Base-by-base conservation (phyloP, 2,329 filamentous ascomycete genomes). In the Periconia sp. region DNA sequence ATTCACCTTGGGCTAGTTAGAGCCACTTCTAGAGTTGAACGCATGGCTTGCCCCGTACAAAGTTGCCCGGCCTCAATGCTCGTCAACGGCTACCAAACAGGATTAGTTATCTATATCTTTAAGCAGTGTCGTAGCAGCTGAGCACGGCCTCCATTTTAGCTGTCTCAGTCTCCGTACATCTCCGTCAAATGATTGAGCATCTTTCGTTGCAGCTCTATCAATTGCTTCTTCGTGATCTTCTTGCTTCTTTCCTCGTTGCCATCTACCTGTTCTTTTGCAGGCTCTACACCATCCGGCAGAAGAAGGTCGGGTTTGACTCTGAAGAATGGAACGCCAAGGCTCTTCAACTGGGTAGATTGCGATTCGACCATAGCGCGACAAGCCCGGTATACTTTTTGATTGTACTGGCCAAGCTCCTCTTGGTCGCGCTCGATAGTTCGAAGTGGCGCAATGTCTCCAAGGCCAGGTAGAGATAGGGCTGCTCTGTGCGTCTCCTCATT, bases 361-460 rank as follows among this genome's bases (percentile, higher is more conserved):
- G 78, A 77, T n/a, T 74, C 72, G 0, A 79, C 75, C 84, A 88
- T 86, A 9, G 79, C 72, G 28, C 68, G 68, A 36, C 80, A 78
- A 3, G 83, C 83, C 40, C 72, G 75, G 54, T 86, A 80, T 12
- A 87, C 80, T 58, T 87, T 87, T 38, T 69, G 66, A 51, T 87
- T 83, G 58, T 83, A 87, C 15, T 72, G 72, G 21, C 70, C 61
- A 6, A 87, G 66, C 61, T 87, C 84, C 34, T 74, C 71, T 23
- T 75, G 64, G 33, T 83, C 70, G 34, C 78, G 74, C 48, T 78
- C 68, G 6, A 66, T 64, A 19, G 73, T 75, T 70, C 62, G 47
- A 29, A 65, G 56, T 13, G 55, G 36, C 6, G 49, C 39, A 9
- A 50, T 55, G 4, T 54, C 55, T 9, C 54, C 52, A 8, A 63